phyloP scores from a whole-genome alignment of 1,284 basidiomycete species.

The Ganoderma boninense region DNA sequence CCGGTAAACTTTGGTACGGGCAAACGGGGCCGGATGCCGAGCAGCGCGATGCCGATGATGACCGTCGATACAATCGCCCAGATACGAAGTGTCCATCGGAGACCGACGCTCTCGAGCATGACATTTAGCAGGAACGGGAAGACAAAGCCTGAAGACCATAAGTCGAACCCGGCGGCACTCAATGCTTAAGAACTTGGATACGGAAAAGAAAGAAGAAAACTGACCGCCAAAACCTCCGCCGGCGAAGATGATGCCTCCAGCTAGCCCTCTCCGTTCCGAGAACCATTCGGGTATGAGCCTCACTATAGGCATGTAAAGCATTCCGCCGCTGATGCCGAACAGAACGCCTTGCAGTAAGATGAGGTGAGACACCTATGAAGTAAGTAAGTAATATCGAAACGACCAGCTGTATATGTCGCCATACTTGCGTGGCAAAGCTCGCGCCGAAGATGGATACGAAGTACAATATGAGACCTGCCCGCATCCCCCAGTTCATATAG shows the following conservation, averaged over 20 bases:
- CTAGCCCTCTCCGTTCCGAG: constrained; percentile 36
- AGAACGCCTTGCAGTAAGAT: constrained; percentile 39
- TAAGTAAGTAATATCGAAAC: not conserved
- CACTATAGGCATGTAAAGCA: constrained; percentile 37
- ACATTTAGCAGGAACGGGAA: constrained; percentile 38
- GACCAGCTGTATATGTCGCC: not conserved
- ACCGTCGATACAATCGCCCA: constrained; percentile 34
- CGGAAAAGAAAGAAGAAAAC: not conserved
- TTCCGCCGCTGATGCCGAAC: constrained; percentile 37
- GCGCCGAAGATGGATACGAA: constrained; percentile 34
- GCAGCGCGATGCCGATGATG: constrained; percentile 32
- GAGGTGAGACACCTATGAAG: constrained; percentile 36
- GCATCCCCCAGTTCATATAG: constrained; percentile 32
- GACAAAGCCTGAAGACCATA: constrained; percentile 30
- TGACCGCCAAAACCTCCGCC: constrained; percentile 40
- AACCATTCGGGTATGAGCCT: constrained; percentile 36
- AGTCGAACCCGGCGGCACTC: not conserved
- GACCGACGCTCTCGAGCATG: constrained; percentile 35
- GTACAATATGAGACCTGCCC: constrained; percentile 34
- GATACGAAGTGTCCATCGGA: constrained; percentile 39
- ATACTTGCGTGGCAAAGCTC: constrained; percentile 37
- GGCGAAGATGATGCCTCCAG: constrained; percentile 40
- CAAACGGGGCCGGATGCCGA: constrained; percentile 38
- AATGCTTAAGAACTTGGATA: not conserved
- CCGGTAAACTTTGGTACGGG: constrained; percentile 34